A percentile compares a stretch with the other conserved stretches of the same genome.
Conservation (phyloP, 768 basidiomycete species). For the Boletales sp. region DNA sequence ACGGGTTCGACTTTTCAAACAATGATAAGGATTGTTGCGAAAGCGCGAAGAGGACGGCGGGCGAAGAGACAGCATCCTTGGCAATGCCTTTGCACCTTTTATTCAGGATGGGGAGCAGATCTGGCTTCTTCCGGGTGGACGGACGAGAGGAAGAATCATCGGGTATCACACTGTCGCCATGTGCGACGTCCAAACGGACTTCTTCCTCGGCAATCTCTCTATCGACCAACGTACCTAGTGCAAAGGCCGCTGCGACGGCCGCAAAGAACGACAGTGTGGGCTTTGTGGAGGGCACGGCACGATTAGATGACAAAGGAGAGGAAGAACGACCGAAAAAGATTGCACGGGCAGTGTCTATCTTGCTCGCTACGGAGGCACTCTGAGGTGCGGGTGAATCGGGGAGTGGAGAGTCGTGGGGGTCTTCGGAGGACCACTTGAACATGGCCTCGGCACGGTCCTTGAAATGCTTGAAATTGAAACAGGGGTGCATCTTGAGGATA, state of each 20-base stretch:
- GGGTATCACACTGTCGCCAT: slow-evolving; percentile 12
- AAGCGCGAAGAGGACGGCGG: slow-evolving; percentile 42
- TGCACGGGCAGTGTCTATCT: slow-evolving; percentile 26
- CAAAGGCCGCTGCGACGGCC: slow-evolving; percentile 53
- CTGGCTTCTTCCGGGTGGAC: slow-evolving; percentile 20
- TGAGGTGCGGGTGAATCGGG: slow-evolving; percentile 23
- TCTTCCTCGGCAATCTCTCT: slow-evolving; percentile 28
- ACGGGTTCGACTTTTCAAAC: slow-evolving; percentile 40
- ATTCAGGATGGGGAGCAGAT: slow-evolving; percentile 8
- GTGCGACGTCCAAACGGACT: slow-evolving; percentile 20
- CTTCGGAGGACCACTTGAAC: slow-evolving; percentile 40
- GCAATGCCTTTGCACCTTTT: slow-evolving; percentile 27
- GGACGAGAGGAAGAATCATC: slow-evolving; percentile 26
- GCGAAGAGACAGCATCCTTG: slow-evolving; percentile 28
- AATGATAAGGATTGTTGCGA: slow-evolving; percentile 46
- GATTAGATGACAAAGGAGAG: slow-evolving; percentile 6
- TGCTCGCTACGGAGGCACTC: slow-evolving; percentile 21
- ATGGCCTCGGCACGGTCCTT: slow-evolving; percentile 41
- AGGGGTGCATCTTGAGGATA: slow-evolving; percentile 46
- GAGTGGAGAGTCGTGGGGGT: slow-evolving; percentile 12
- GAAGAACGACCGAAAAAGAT: slow-evolving; percentile 28
- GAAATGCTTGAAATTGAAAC: slow-evolving; percentile 47
- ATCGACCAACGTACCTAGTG: slow-evolving; percentile 49
- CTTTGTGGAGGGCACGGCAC: slow-evolving; percentile 9
- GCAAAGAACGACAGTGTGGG: slow-evolving; percentile 49